These are phyloP conservation scores for Agaricus blazei DNA, from an alignment of 768 basidiomycete species.

Conservation along the genomic window DNA sequence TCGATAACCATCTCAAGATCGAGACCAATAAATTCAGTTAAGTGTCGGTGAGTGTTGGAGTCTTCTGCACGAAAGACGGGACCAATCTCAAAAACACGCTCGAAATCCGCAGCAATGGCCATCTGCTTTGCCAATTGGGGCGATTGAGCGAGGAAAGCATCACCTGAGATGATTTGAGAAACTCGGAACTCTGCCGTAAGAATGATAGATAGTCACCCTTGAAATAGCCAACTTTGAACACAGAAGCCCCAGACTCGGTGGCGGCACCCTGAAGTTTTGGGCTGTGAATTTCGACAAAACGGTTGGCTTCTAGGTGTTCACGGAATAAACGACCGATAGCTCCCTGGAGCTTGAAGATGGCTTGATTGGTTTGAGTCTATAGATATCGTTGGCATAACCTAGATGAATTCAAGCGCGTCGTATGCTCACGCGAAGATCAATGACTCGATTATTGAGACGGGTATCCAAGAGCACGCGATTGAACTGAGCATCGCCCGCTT, in stretches of 20 bases:
- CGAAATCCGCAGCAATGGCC: conserved; percentile 98
- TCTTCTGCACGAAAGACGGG: conserved; percentile 97
- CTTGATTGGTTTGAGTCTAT: conserved; percentile 92
- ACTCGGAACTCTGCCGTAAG: too few relatives aligned
- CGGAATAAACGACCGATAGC: conserved; percentile 89
- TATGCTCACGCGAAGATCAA: conserved; percentile 81
- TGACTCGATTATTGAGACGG: conserved; percentile 87
- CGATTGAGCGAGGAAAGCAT: conserved; percentile 91
- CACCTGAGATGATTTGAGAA: conserved; percentile 40
- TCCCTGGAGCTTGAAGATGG: conserved; percentile 88
- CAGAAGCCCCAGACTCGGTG: conserved; percentile 93
- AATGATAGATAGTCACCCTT: conserved; percentile 52
- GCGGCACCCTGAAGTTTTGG: conserved; percentile 97
- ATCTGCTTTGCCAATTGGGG: conserved; percentile 99
- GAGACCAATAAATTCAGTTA: conserved; percentile 97
- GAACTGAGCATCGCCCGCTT: conserved; percentile 52
- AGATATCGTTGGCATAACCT: conserved; percentile 4
- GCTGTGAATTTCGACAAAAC: conserved; percentile 94
- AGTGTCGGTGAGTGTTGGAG: conserved; percentile 94
- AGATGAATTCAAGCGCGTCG: not conserved
- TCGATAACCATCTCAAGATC: conserved; percentile 99
- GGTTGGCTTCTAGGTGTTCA: conserved; percentile 62
- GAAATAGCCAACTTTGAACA: conserved; percentile 98
- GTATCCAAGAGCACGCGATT: conserved; percentile 89
- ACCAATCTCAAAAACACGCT: conserved; percentile 96